Percentiles rank a stretch among this genome's conserved stretches.
Conservation (phyloP, 106 monocot species). For the Xerophyta viscosa region DNA sequence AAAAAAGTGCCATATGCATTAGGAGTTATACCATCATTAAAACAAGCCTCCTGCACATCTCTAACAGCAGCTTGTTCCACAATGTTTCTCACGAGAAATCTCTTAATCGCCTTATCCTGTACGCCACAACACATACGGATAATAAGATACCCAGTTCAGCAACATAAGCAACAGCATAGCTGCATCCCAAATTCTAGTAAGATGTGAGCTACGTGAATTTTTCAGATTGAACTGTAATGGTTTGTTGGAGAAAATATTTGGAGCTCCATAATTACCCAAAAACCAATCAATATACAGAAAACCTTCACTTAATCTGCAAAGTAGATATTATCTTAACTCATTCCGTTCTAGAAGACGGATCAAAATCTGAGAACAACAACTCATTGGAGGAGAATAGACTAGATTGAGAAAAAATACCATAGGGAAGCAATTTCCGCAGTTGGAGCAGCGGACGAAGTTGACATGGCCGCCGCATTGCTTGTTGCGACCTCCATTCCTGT, state of each 20-base stretch:
- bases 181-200: background rate
- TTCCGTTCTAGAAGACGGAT: background rate
- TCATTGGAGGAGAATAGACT: background rate
- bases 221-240: too few species aligned
- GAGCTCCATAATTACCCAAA: background rate
- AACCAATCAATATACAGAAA: too few species aligned
- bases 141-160: background rate
- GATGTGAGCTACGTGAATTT: too few species aligned
- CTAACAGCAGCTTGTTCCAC: constrained; percentile 59
- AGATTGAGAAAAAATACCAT: constrained; percentile 21
- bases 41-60: constrained; percentile 50
- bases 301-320: too few species aligned
- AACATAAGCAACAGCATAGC: background rate
- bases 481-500: constrained; percentile 80
- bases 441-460: constrained; percentile 72
- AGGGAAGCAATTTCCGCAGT: constrained; percentile 75
- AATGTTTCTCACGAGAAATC: constrained; percentile 47
- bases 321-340: too few species aligned
- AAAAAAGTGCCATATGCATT: background rate
- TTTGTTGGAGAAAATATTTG: background rate
- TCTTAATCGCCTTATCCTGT: constrained; percentile 68
- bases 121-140: background rate
- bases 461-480: constrained; percentile 80
- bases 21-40: constrained; percentile 51
- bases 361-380: background rate